Percentiles rank a stretch among this genome's conserved stretches.
These are phyloP conservation scores for Sporothrix protearum DNA, from an alignment of 2,329 filamentous ascomycete genomes.

Conservation along the genomic window DNA sequence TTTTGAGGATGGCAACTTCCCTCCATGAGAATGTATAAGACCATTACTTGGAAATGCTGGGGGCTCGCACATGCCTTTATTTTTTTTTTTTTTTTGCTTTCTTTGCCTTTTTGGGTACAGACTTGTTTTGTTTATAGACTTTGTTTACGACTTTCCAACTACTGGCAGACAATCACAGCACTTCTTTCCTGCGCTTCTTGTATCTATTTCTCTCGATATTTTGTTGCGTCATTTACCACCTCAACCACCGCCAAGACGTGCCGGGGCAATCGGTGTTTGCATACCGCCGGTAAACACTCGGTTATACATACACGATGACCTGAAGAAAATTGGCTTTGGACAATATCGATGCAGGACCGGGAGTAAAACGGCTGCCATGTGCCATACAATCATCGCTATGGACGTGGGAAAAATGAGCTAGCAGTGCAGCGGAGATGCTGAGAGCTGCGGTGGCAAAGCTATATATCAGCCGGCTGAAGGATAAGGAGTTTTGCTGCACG, in stretches of 20 bases:
- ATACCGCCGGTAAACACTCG: conserved; percentile 14
- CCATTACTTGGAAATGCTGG: neutral
- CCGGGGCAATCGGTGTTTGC: neutral
- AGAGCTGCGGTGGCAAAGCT: neutral
- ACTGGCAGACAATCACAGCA: neutral
- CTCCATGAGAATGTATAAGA: neutral
- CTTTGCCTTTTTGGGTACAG: neutral
- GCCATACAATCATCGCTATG: neutral
- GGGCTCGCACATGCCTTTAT: neutral
- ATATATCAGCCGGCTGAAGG: neutral
- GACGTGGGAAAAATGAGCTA: conserved; percentile 13
- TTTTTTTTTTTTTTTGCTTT: neutral
- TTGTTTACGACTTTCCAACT: neutral
- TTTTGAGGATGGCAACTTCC: neutral
- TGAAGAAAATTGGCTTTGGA: no score
- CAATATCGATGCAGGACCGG: neutral
- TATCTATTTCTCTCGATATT: neutral
- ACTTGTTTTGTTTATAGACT: neutral
- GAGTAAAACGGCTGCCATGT: neutral
- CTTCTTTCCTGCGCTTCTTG: neutral
- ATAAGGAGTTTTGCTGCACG: neutral
- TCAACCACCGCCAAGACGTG: neutral
- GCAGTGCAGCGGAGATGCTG: conserved; percentile 1
- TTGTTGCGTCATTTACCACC: neutral
- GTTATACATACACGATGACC: conserved; percentile 17